Base-by-base conservation (phyloP, 2,329 filamentous ascomycete species). In the Apiospora pterosperma region DNA sequence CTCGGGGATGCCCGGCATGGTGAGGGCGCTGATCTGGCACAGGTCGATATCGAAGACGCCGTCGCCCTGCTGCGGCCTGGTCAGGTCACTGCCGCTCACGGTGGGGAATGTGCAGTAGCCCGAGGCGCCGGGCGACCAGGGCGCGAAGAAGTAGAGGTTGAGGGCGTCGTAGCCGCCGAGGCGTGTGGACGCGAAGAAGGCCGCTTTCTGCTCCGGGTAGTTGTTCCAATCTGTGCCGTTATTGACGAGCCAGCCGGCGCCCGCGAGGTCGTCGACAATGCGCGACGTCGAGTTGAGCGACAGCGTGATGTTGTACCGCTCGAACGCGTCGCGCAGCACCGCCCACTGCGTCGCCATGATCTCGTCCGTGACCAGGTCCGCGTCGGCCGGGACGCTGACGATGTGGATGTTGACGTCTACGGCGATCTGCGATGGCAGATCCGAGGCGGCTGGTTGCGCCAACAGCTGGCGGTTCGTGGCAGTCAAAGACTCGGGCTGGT, bases 361-460 rank as follows among this genome's bases (percentile, higher is more conserved):
- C 14, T 52, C 64, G 58, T 69, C 67, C 5, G 65, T 68, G 36
- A 69, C 60, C 31, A 69, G 48, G 28, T 64, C 48, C 6, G 67
- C 66, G 21, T 73, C 48, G n/a, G 62, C 71, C 21, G 66, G 62
- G 23, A 71, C 73, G 65, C 70, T 73, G 62, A 68, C 66, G 42
- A 73, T 67, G 63, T 73, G 71, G 39, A 73, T 70, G 59, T 73
- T 64, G 6, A 73, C 71, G 55, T 72, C 69, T 4, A 73, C 69
- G 11, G 64, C 68, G 44, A 73, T 65, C 60, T 65, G 70, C 21
- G 38, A 48, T 16, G 71, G 71, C 14, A 72, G 58, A 36, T 41
- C 38, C 10, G 38, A 10, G 38, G 38, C n/a, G n/a, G n/a, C n/a
- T n/a, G n/a, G n/a, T n/a, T n/a, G n/a, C n/a, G n/a, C n/a, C n/a